Evolutionary conservation across 2,329 filamentous ascomycete species (phyloP).

Genomic region (Aspergillus floridensis): DNA sequence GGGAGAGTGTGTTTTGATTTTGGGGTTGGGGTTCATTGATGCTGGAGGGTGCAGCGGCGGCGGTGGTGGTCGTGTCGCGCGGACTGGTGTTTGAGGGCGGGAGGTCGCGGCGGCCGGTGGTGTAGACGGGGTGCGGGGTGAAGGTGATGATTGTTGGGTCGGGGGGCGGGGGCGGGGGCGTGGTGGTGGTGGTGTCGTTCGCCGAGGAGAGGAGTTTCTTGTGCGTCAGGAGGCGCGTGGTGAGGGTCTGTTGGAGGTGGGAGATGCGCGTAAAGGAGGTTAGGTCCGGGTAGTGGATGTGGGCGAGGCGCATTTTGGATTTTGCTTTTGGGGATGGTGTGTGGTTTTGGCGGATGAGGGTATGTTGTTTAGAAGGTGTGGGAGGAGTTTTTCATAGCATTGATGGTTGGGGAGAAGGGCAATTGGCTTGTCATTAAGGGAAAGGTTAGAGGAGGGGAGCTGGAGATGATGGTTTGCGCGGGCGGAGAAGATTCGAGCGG

Average conservation of each 20-base stretch:
- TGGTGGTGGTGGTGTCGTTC: constrained; percentile 11
- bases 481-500: no score
- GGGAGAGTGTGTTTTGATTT: constrained; percentile 37
- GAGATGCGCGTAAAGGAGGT: constrained; percentile 57
- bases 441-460: background rate
- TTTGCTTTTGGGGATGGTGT: background rate
- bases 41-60: background rate
- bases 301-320: constrained; percentile 53
- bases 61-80: constrained; percentile 21
- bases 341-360: background rate
- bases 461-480: no score
- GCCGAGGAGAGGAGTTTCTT: constrained; percentile 50
- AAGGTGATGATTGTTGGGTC: constrained; percentile 76
- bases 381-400: background rate
- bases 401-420: background rate
- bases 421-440: background rate
- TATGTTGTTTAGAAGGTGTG: background rate
- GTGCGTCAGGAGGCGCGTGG: constrained; percentile 57
- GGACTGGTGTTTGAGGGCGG: constrained; percentile 38
- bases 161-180: constrained; percentile 44
- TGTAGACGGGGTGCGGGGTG: constrained; percentile 79
- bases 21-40: background rate
- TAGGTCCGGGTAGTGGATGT: constrained; percentile 57
- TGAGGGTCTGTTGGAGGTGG: constrained; percentile 56
- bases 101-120: constrained; percentile 78